Conservation (phyloP, 768 basidiomycete genomes). For the Tulasnella sp. region DNA sequence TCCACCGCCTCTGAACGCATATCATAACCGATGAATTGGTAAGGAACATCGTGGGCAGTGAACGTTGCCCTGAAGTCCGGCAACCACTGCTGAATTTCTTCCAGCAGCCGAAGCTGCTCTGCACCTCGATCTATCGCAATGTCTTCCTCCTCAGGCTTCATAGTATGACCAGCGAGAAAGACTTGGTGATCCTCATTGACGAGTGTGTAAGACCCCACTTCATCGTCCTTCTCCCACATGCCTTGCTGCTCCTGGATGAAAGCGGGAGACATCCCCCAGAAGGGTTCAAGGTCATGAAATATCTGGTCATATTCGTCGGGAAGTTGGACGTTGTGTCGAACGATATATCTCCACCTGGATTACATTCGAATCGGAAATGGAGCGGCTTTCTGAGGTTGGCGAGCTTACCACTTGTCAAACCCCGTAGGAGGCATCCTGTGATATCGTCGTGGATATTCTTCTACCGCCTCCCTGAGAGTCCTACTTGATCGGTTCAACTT, state of each 20-base stretch:
- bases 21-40: slow-evolving; percentile 29
- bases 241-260: neutral
- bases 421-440: slow-evolving; percentile 31
- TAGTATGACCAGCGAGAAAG: neutral
- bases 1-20: slow-evolving; percentile 25
- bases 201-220: neutral
- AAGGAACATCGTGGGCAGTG: slow-evolving; percentile 21
- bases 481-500: slow-evolving; percentile 28
- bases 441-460: slow-evolving; percentile 30
- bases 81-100: slow-evolving; percentile 30
- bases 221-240: neutral
- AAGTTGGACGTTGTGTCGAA: slow-evolving; percentile 35
- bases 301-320: slow-evolving; percentile 46
- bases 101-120: slow-evolving; percentile 28
- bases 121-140: neutral
- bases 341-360: slow-evolving; percentile 37
- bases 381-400: neutral
- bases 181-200: neutral
- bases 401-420: slow-evolving; percentile 33
- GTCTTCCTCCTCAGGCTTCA: neutral
- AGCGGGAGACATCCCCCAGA: slow-evolving; percentile 32
- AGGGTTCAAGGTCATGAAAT: slow-evolving; percentile 31
- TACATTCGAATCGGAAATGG: neutral
- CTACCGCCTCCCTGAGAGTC: slow-evolving; percentile 28
- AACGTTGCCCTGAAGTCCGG: slow-evolving; percentile 39